Evolutionary conservation across 495 filamentous ascomycete genomes (phyloP).

Genomic region (Aspergillus conjunctus): DNA sequence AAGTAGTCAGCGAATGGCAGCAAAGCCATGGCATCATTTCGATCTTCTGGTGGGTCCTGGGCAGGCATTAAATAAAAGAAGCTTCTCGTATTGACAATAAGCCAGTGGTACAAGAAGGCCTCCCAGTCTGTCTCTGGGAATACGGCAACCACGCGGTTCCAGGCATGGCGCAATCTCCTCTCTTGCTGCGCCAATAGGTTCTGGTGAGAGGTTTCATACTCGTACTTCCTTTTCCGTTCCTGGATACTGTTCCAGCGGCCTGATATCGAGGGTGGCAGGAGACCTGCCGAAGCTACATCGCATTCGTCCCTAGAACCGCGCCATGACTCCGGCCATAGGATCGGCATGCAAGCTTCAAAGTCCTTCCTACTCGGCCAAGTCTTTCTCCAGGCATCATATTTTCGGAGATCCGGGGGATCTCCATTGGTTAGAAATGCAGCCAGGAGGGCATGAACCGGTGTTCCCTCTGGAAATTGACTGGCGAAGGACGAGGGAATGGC

Average conservation of each 20-base stretch:
- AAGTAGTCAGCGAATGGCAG: constrained; percentile 87
- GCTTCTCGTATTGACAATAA: constrained; percentile 79
- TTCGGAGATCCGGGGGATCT: constrained; percentile 32
- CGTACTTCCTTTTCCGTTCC: constrained; percentile 21
- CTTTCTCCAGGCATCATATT: constrained; percentile 61
- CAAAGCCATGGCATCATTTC: constrained; percentile 76
- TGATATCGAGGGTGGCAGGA: constrained; percentile 48
- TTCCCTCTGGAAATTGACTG: constrained; percentile 49
- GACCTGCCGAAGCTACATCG: constrained; percentile 13
- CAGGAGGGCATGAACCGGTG: constrained; percentile 67
- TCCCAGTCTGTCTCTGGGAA: constrained; percentile 56
- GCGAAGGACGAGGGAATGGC: constrained; percentile 53
- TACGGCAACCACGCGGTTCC: constrained; percentile 51
- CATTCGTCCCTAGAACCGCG: constrained; percentile 24
- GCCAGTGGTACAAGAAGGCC: constrained; percentile 71
- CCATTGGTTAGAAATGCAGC: constrained; percentile 67
- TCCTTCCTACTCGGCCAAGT: constrained; percentile 65
- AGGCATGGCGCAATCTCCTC: constrained; percentile 64
- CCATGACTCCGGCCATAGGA: constrained; percentile 60
- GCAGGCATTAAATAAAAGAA: constrained; percentile 69
- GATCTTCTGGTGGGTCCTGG: constrained; percentile 51
- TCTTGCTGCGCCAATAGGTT: constrained; percentile 63
- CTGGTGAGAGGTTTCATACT: constrained; percentile 44
- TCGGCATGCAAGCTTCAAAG: constrained; percentile 64
- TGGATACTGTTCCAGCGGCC: constrained; percentile 38